phyloP scores from a whole-genome alignment of 768 basidiomycete species.

The Jaapia argillacea region DNA sequence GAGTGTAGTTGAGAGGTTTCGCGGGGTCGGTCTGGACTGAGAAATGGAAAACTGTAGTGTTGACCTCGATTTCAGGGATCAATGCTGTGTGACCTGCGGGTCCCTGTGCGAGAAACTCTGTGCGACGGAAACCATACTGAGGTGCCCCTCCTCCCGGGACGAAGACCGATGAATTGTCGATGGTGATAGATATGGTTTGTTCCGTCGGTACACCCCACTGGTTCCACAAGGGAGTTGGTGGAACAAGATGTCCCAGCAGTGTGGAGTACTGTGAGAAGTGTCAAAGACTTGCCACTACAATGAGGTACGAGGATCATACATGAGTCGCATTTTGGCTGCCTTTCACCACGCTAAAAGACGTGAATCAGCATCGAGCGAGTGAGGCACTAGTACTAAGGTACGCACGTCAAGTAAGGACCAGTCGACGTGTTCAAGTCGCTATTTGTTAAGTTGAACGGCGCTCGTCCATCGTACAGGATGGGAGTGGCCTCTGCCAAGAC shows the following conservation, averaged over 20 bases:
- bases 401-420: constrained; percentile 48
- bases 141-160: constrained; percentile 36
- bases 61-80: constrained; percentile 23
- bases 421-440: constrained; percentile 33
- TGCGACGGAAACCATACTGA: constrained; percentile 48
- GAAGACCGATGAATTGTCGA: constrained; percentile 51
- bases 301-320: constrained; percentile 18
- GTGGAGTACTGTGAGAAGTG: constrained; percentile 28
- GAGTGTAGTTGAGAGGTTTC: constrained; percentile 38
- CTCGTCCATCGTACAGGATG: constrained; percentile 45
- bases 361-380: neutral
- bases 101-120: constrained; percentile 34
- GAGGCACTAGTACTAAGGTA: neutral
- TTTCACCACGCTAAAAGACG: constrained; percentile 30
- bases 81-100: constrained; percentile 32
- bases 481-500: constrained; percentile 15
- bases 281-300: neutral
- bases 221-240: constrained; percentile 44
- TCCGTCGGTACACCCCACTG: constrained; percentile 22
- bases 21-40: constrained; percentile 30
- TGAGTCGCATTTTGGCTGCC: constrained; percentile 39
- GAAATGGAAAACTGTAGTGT: constrained; percentile 39
- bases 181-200: constrained; percentile 38
- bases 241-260: constrained; percentile 25
- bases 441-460: constrained; percentile 31